phyloP scores from a whole-genome alignment of 179 eudicot species.

The Spergularia azorica region DNA sequence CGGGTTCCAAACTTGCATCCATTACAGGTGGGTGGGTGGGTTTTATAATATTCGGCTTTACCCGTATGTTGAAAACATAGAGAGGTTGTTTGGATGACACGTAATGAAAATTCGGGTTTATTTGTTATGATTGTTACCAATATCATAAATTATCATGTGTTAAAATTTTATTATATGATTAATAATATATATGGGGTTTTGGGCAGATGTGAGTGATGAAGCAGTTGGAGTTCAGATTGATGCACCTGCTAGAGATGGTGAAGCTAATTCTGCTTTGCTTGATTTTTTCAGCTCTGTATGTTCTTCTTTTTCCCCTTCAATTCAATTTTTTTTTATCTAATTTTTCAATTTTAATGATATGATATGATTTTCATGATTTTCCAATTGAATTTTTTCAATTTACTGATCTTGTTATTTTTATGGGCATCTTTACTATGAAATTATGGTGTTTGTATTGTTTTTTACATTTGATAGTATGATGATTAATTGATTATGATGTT shows the following conservation, averaged over 20 bases:
- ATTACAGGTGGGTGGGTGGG: slow-evolving; percentile 58
- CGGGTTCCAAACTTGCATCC: slow-evolving; percentile 83
- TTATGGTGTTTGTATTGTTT: neutral
- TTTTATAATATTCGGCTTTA: slow-evolving; percentile 43
- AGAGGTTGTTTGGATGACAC: neutral
- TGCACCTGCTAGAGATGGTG: slow-evolving; percentile 94
- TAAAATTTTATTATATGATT: neutral
- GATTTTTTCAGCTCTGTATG: slow-evolving; percentile 78
- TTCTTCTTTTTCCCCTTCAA: slow-evolving; percentile 1
- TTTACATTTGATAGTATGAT: too few relatives aligned
- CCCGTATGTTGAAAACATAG: neutral
- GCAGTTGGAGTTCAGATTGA: slow-evolving; percentile 93
- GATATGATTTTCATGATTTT: too few relatives aligned
- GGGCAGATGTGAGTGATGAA: slow-evolving; percentile 70
- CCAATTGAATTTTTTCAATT: too few relatives aligned
- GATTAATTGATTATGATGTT: neutral
- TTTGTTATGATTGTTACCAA: too few relatives aligned
- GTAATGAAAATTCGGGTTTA: neutral
- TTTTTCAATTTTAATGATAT: too few relatives aligned
- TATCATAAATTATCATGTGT: too few relatives aligned
- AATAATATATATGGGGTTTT: neutral
- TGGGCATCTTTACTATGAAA: neutral
- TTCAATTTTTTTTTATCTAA: neutral
- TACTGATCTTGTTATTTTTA: neutral
- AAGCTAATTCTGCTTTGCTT: slow-evolving; percentile 89